These are phyloP conservation scores for Sclerotinia minor DNA, from an alignment of 2,329 filamentous ascomycete species.

Conservation along the genomic window DNA sequence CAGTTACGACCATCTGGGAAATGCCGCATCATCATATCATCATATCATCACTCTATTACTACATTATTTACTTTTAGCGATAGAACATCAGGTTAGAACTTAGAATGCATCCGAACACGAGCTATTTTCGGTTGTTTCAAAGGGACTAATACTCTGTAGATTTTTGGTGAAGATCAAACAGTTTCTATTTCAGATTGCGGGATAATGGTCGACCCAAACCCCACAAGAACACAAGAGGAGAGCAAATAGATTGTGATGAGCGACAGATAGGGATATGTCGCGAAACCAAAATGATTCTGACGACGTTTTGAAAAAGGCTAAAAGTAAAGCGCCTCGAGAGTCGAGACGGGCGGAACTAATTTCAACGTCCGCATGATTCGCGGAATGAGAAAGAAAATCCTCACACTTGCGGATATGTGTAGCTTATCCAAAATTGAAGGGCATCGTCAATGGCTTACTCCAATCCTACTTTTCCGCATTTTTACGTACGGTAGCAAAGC, in stretches of 20 bases:
- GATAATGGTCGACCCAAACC: slow-evolving; percentile 17
- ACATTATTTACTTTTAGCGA: neutral
- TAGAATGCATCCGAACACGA: slow-evolving; percentile 7
- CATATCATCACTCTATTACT: neutral
- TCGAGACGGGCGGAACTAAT: neutral
- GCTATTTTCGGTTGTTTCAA: slow-evolving; percentile 11
- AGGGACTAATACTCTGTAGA: neutral
- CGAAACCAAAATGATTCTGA: slow-evolving; percentile 14
- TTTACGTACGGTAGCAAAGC: slow-evolving; percentile 5
- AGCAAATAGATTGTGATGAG: slow-evolving; percentile 19
- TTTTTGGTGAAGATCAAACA: slow-evolving; percentile 21
- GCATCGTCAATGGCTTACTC: slow-evolving; percentile 14
- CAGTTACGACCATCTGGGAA: neutral
- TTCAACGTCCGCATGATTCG: slow-evolving; percentile 15
- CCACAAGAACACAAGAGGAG: slow-evolving; percentile 2
- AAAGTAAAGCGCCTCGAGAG: slow-evolving; percentile 1
- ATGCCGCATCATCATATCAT: neutral
- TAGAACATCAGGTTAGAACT: neutral
- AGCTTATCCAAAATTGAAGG: slow-evolving; percentile 9
- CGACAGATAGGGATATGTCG: slow-evolving; percentile 5
- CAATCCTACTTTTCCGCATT: neutral
- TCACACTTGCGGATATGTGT: neutral
- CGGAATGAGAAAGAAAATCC: neutral
- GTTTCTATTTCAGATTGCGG: slow-evolving; percentile 16
- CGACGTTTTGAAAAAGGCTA: neutral